phyloP scores from a whole-genome alignment of 2,329 filamentous ascomycete genomes.

The Phyllachora maydis region DNA sequence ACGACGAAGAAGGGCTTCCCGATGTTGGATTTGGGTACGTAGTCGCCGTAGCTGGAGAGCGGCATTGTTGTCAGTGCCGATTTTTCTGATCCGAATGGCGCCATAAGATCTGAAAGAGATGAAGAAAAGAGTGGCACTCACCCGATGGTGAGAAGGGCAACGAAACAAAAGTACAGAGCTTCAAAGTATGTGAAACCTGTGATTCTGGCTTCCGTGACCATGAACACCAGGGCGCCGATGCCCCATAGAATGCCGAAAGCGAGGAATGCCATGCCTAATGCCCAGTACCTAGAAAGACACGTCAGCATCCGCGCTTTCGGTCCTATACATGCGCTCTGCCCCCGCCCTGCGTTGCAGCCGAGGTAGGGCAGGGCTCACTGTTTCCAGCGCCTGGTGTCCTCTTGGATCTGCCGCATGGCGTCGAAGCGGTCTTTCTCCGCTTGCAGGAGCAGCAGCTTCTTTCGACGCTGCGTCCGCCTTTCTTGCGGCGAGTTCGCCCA shows the following conservation, averaged over 20 bases:
- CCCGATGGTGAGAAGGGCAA: slow-evolving; percentile 46
- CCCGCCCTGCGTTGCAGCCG: too few relatives aligned
- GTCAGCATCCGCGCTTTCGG: neutral
- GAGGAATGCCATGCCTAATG: slow-evolving; percentile 31
- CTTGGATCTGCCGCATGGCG: slow-evolving; percentile 44
- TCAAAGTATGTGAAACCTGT: slow-evolving; percentile 40
- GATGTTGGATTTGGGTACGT: slow-evolving; percentile 40
- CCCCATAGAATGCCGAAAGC: slow-evolving; percentile 45
- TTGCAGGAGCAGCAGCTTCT: slow-evolving; percentile 30
- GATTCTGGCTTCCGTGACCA: slow-evolving; percentile 28
- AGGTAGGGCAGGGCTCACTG: too few relatives aligned
- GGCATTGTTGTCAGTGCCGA: too few relatives aligned
- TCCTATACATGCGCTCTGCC: too few relatives aligned
- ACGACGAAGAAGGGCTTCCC: slow-evolving; percentile 51
- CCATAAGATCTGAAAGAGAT: too few relatives aligned
- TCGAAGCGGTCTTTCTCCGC: slow-evolving; percentile 39
- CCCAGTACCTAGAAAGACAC: slow-evolving; percentile 14
- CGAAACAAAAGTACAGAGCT: slow-evolving; percentile 48
- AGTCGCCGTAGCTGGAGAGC: slow-evolving; percentile 35
- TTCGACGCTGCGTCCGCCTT: slow-evolving; percentile 5
- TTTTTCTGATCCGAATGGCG: too few relatives aligned
- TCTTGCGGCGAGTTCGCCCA: slow-evolving; percentile 2
- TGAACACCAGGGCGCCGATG: slow-evolving; percentile 44
- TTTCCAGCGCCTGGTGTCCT: slow-evolving; percentile 35
- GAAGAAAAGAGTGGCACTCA: slow-evolving; percentile 1